These are phyloP conservation scores for Cinnamomum chago DNA, from an alignment of 164 flowering plant genomes.

Conservation along the genomic window DNA sequence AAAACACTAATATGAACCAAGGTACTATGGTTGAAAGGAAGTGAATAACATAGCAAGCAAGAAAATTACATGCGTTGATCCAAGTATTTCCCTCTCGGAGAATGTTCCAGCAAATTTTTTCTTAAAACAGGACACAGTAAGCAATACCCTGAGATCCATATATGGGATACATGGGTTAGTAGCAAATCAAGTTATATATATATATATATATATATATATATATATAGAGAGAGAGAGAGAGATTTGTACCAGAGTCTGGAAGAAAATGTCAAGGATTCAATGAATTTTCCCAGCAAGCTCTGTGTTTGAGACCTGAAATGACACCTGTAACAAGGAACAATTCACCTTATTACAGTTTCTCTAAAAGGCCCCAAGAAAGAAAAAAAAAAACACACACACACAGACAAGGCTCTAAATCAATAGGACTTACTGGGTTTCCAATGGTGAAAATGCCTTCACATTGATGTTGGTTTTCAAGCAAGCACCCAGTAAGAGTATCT, in stretches of 20 bases:
- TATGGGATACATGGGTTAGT: conserved; percentile 8
- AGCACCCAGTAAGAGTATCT: conserved; percentile 69
- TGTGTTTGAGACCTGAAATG: conserved; percentile 29
- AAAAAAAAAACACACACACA: background rate
- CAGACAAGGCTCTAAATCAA: background rate
- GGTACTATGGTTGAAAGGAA: background rate
- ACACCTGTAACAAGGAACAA: conserved; percentile 43
- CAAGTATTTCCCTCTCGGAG: conserved; percentile 70
- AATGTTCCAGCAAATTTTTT: conserved; percentile 61
- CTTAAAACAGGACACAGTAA: conserved; percentile 54
- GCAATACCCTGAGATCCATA: conserved; percentile 63
- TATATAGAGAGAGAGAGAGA: background rate
- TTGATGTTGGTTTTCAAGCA: conserved; percentile 60
- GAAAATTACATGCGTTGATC: conserved; percentile 64
- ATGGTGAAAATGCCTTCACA: conserved; percentile 64
- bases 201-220: too few relatives aligned
- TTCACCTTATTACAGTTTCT: background rate
- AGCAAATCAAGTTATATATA: background rate
- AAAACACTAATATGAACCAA: background rate
- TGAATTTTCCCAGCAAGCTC: conserved; percentile 60
- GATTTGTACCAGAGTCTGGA: conserved; percentile 70
- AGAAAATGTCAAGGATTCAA: conserved; percentile 56
- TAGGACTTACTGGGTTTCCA: conserved; percentile 49
- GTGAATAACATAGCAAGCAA: conserved; percentile 1
- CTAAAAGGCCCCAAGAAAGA: background rate